Conservation (phyloP, 1,139 yeast species). For the Meyerozyma athensensis region DNA sequence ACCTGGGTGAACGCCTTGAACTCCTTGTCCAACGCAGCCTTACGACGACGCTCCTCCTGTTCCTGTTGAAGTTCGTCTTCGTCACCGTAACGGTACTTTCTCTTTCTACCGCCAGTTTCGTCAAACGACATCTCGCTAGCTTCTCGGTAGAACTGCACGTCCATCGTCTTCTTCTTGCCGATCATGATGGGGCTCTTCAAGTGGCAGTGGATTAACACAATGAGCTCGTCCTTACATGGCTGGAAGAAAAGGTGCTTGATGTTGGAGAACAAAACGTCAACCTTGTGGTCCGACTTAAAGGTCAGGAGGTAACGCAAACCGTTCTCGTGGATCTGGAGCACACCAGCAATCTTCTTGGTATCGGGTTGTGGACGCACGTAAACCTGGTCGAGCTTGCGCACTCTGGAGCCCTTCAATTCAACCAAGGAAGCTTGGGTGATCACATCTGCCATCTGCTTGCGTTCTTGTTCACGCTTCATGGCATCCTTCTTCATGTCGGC, state of each 20-base stretch:
- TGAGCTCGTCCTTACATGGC: conserved; percentile 91
- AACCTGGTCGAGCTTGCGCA: conserved; percentile 81
- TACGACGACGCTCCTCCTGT: conserved; percentile 94
- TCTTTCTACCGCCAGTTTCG: conserved; percentile 92
- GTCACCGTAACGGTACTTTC: conserved; percentile 91
- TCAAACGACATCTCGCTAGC: conserved; percentile 96
- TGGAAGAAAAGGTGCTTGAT: conserved; percentile 93
- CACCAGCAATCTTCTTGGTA: conserved; percentile 90
- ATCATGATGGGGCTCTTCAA: conserved; percentile 89
- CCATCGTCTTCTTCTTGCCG: conserved; percentile 93
- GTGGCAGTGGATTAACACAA: conserved; percentile 89
- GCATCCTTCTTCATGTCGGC: conserved; percentile 91
- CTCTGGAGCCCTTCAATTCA: conserved; percentile 74
- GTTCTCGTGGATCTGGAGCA: conserved; percentile 87
- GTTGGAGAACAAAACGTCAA: conserved; percentile 85
- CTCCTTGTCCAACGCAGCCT: conserved; percentile 87
- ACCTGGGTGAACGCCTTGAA: conserved; percentile 85
- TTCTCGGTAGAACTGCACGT: conserved; percentile 93
- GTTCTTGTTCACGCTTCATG: conserved; percentile 84
- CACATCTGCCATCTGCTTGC: conserved; percentile 90
- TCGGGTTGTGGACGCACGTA: conserved; percentile 95
- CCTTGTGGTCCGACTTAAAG: conserved; percentile 74
- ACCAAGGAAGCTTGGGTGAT: conserved; percentile 85
- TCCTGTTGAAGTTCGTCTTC: conserved; percentile 98
- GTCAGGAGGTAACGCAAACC: conserved; percentile 92